Base-by-base conservation (phyloP, 345 rosid species). In the Alliaria petiolata region DNA sequence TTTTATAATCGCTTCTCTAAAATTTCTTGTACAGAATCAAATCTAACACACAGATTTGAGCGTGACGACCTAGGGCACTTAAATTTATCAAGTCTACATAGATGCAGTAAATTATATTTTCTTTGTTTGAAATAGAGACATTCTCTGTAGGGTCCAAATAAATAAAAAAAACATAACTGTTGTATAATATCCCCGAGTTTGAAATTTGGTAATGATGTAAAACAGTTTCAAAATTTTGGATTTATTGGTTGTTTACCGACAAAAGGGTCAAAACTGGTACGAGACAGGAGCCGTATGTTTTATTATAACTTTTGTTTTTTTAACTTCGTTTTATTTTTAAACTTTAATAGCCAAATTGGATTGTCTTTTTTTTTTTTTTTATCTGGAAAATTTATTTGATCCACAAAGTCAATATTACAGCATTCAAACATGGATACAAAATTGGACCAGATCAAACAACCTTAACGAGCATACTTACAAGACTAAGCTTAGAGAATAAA, bases 31-130 rank as follows among this genome's bases (percentile, higher is more conserved):
- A 35, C 57, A 69, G 74, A 69, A 76, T 70, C 65, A 76, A 69
- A 76, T 76, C 79, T 69, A 68, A 31, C 70, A 62, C 59, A 54
- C 2, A 74, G 78, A 75, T 76, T 69, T 76, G 79, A 46, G 79
- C 75, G 70, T 69, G 79, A 42, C 61, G 10, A 14, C 45, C 51
- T 35, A 34, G 7, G 70, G 6, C 59, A 69, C 70, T 75, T 25
- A 60, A 5, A 34, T 34, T 34, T 34, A 36, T 53, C 57, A 53
- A 52, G 42, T 75, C 64, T 42, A 67, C 63, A 67, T 34, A 53
- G 9, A 28, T 35, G 36, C 11, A 31, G 25, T 66, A 65, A 57
- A 47, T 40, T 66, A 66, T 25, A 47, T 42, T 58, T 57, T 66
- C 40, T 14, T 59, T 5, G 31, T 42, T 74, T 67, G 34, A 67